A percentile compares a stretch with the other conserved stretches of the same genome.
These are phyloP conservation scores for Smittium culicis DNA, from an alignment of 371 early-diverging fungal species.

Conservation along the genomic window DNA sequence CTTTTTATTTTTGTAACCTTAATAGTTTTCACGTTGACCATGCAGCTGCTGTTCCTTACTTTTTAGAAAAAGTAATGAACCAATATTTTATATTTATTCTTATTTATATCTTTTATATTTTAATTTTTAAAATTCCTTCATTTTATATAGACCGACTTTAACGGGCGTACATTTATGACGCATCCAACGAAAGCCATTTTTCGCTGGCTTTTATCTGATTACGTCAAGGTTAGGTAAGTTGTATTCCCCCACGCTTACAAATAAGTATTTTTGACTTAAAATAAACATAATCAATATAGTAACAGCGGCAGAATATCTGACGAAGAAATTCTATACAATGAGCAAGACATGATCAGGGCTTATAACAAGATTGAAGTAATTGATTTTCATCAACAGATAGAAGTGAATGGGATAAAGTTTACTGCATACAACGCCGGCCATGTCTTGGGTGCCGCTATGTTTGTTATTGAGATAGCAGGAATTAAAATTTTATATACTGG, in stretches of 20 bases:
- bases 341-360: conserved; percentile 80
- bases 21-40: conserved; percentile 95
- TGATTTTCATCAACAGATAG: conserved; percentile 96
- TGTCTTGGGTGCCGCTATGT: conserved; percentile 99
- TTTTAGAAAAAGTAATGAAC: conserved; percentile 65
- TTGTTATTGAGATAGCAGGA: conserved; percentile 95
- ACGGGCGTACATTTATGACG: conserved; percentile 99
- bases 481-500: conserved; percentile 97
- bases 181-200: conserved; percentile 99
- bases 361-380: conserved; percentile 94
- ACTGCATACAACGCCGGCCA: conserved; percentile 99
- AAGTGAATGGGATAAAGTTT: conserved; percentile 92
- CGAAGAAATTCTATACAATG: conserved; percentile 89
- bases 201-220: conserved; percentile 97
- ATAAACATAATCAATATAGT: conserved; percentile 1
- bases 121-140: neutral
- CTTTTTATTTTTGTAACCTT: too few species aligned
- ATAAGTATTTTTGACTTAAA: neutral
- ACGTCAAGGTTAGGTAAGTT: conserved; percentile 74
- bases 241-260: neutral
- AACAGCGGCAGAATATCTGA: conserved; percentile 49
- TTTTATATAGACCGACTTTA: conserved; percentile 64
- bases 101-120: neutral
- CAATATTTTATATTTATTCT: neutral
- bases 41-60: conserved; percentile 98